These are phyloP conservation scores for Yamagishiella unicocca DNA, from an alignment of 139 green algal species.

Conservation along the genomic window DNA sequence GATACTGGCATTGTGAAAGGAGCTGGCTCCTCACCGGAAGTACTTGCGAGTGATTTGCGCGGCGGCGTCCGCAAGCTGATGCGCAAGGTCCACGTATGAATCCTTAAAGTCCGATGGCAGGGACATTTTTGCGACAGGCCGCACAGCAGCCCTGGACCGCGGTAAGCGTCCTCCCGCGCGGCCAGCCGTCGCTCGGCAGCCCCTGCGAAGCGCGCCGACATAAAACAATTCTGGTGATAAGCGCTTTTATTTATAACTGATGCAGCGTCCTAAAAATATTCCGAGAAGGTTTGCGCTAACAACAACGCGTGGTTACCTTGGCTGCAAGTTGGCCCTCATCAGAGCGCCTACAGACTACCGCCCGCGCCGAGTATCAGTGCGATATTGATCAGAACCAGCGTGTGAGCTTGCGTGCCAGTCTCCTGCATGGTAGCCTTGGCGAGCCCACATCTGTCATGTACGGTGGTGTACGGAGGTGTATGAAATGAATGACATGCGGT, in stretches of 20 bases:
- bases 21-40: conserved; percentile 70
- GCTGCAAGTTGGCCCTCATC: conserved; percentile 22
- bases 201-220: not conserved
- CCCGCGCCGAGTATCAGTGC: too few species aligned
- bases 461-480: too few species aligned
- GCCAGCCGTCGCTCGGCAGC: conserved; percentile 2
- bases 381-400: too few species aligned
- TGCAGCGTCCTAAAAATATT: too few species aligned
- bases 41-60: conserved; percentile 77
- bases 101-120: conserved; percentile 47
- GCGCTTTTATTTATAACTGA: not conserved
- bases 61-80: conserved; percentile 84
- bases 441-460: too few species aligned
- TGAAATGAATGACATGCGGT: too few species aligned
- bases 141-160: not conserved
- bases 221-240: not conserved
- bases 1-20: too few species aligned
- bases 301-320: not conserved
- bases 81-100: conserved; percentile 69
- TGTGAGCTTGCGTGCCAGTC: too few species aligned
- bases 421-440: too few species aligned
- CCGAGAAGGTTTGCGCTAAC: too few species aligned
- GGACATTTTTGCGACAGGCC: not conserved
- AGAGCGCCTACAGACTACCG: not conserved
- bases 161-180: not conserved